These are phyloP conservation scores for Neolentinus lepideus DNA, from an alignment of 1,284 basidiomycete species.

Conservation along the genomic window DNA sequence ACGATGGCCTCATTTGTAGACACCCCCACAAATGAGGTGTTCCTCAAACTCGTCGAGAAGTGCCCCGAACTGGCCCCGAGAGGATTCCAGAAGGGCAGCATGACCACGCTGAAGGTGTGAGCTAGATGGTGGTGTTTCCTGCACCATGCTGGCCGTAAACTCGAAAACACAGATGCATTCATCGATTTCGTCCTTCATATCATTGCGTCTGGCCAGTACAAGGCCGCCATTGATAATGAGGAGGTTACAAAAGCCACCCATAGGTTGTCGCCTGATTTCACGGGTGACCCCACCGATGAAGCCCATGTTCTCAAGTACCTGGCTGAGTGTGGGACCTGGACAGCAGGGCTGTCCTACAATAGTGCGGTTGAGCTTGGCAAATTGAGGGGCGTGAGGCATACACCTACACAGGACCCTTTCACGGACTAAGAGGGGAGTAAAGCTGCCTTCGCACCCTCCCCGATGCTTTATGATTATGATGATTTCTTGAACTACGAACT, in stretches of 20 bases:
- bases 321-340: not conserved
- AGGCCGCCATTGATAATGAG: not conserved
- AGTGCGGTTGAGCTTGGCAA: not conserved
- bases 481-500: not conserved
- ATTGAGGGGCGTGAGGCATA: not conserved
- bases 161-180: not conserved
- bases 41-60: not conserved
- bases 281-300: not conserved
- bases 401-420: not conserved
- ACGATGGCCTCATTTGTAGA: not conserved
- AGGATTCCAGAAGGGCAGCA: not conserved
- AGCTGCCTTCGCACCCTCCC: not conserved
- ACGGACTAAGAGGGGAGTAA: not conserved
- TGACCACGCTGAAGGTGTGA: not conserved
- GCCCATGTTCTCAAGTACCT: not conserved
- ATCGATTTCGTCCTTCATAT: not conserved
- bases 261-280: not conserved
- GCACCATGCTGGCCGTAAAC: not conserved
- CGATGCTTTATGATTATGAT: not conserved
- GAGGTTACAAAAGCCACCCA: not conserved
- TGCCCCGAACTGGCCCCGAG: not conserved
- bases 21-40: not conserved
- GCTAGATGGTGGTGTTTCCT: not conserved
- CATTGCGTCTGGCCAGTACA: not conserved
- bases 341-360: not conserved